A percentile compares a stretch with the other conserved stretches of the same genome.
Conservation (phyloP, 108 stramenopile genomes). For the Cyclotella baltica region DNA sequence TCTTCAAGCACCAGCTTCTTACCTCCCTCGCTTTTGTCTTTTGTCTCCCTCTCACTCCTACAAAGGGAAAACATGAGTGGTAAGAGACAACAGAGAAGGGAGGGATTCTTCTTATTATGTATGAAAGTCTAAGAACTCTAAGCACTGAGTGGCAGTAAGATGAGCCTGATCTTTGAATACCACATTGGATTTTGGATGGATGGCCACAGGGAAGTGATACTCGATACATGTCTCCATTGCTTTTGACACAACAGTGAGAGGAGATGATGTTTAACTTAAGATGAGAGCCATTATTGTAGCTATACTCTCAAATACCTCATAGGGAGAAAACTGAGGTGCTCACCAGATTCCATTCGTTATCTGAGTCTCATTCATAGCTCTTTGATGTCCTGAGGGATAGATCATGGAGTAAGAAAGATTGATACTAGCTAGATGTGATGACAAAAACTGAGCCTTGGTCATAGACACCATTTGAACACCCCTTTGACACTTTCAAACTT, state of each 20-base stretch:
- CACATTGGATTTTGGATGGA: not conserved
- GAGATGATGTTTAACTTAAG: not conserved
- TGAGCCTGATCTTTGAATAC: not conserved
- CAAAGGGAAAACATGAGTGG: not conserved
- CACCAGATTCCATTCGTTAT: not conserved
- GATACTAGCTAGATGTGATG: not conserved
- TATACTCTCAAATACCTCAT: not conserved
- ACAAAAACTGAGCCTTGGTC: not conserved
- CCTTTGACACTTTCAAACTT: not conserved
- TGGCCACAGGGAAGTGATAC: not conserved
- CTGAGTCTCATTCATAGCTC: constrained; percentile 5
- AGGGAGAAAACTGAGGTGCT: not conserved
- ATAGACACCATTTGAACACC: not conserved
- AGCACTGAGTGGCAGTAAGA: not conserved
- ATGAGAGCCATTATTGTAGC: constrained; percentile 2
- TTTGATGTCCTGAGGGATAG: not conserved
- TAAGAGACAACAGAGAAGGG: not conserved
- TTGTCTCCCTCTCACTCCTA: not conserved
- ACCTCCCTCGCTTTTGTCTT: not conserved
- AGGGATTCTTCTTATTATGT: not conserved
- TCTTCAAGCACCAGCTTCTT: not conserved
- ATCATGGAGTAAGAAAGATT: not conserved
- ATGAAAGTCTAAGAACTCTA: constrained; percentile 9
- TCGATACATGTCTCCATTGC: not conserved
- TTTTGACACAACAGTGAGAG: not conserved